Conservation (phyloP, 225 moss, liverwort and hornwort genomes). For the Marchantia paleacea region DNA sequence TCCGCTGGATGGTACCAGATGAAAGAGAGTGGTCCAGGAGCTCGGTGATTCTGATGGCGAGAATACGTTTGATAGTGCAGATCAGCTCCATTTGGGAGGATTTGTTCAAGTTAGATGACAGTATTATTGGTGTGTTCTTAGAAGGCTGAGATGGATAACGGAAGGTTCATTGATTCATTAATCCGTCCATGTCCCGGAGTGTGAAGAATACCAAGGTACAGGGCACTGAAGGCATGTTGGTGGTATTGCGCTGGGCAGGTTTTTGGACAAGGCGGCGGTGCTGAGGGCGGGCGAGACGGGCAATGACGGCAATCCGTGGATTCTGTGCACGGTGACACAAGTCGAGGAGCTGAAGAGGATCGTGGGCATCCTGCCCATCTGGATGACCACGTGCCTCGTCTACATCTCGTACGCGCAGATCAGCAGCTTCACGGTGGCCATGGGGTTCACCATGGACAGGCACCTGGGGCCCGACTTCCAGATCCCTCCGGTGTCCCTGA, state of each 20-base stretch:
- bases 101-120: too few species aligned
- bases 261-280: conserved; percentile 45
- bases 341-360: conserved; percentile 42
- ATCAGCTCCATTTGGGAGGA: too few species aligned
- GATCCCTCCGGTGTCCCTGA: conserved; percentile 34
- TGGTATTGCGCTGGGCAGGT: conserved; percentile 20
- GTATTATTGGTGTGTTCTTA: too few species aligned
- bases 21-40: too few species aligned
- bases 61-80: too few species aligned
- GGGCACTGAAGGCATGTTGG: too few species aligned
- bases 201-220: background rate
- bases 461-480: conserved; percentile 19
- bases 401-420: conserved; percentile 24
- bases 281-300: background rate
- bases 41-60: too few species aligned
- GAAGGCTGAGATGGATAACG: too few species aligned
- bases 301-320: conserved; percentile 17
- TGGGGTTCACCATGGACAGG: conserved; percentile 23
- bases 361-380: conserved; percentile 32
- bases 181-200: background rate
- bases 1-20: too few species aligned
- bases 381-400: conserved; percentile 10
- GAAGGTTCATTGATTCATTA: too few species aligned
- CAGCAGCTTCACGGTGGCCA: conserved; percentile 31
- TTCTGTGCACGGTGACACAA: conserved; percentile 30